Conservation (phyloP, 2,329 filamentous ascomycete genomes). For the Cladophialophora immunda region DNA sequence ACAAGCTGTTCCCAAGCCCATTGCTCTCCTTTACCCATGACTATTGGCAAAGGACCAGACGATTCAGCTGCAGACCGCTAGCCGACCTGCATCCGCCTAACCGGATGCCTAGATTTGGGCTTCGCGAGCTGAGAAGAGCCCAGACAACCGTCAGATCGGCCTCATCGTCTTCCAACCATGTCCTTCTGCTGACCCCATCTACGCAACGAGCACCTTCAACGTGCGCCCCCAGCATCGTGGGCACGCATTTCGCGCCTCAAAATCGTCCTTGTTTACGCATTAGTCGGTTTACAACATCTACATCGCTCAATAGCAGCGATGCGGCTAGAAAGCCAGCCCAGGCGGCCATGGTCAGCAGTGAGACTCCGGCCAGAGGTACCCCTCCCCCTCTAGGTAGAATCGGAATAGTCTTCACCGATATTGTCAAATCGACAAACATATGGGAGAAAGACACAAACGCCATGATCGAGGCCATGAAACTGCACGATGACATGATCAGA, state of each 20-base stretch:
- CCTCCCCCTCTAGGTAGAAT: conserved; percentile 31
- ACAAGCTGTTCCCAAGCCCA: not conserved
- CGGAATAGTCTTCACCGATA: conserved; percentile 41
- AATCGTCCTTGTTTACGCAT: not conserved
- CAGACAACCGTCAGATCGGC: conserved; percentile 10
- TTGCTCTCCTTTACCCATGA: not conserved
- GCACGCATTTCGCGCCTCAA: not conserved
- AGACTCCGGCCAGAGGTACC: not conserved
- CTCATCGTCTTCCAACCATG: not conserved
- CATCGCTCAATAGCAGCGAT: not conserved
- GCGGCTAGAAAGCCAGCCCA: not conserved
- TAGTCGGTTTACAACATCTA: not conserved
- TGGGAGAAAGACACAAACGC: conserved; percentile 37
- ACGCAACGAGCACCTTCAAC: not conserved
- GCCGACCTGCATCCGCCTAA: conserved; percentile 1
- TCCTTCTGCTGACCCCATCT: not conserved
- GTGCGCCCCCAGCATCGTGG: not conserved
- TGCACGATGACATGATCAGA: conserved; percentile 38
- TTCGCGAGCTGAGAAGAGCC: conserved; percentile 19
- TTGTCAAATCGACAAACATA: conserved; percentile 39
- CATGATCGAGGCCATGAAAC: conserved; percentile 38
- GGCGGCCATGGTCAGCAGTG: not conserved
- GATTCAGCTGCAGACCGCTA: not conserved
- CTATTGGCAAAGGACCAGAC: not conserved
- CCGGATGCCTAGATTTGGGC: conserved; percentile 21